phyloP scores from a whole-genome alignment of 148 eudicot genomes.

The Beta vulgaris region DNA sequence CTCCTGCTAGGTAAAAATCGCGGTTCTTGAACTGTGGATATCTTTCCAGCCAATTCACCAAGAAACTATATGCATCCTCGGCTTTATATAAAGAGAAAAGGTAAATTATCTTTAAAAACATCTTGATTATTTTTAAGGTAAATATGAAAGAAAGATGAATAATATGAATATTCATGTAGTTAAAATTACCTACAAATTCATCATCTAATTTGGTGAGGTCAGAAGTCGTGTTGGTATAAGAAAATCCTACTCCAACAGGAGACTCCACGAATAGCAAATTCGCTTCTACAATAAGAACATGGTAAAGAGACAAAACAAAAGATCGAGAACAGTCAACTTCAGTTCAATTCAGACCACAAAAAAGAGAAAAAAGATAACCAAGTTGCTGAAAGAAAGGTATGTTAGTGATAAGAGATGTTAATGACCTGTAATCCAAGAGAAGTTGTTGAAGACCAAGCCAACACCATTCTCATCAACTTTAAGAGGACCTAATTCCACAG shows the following conservation, averaged over 20 bases:
- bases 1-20: slow-evolving; percentile 63
- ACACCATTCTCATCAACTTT: slow-evolving; percentile 40
- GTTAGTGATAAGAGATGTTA: not conserved
- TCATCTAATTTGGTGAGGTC: slow-evolving; percentile 52
- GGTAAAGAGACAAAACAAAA: no score
- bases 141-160: not conserved
- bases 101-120: not conserved
- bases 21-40: slow-evolving; percentile 46
- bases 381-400: not conserved
- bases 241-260: slow-evolving; percentile 72
- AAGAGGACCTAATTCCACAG: slow-evolving; percentile 67
- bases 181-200: slow-evolving; percentile 46
- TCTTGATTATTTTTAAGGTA: not conserved
- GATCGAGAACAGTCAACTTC: no score
- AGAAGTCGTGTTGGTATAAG: slow-evolving; percentile 64
- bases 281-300: slow-evolving; percentile 44
- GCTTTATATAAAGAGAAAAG: slow-evolving; percentile 27
- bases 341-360: not conserved
- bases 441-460: slow-evolving; percentile 49
- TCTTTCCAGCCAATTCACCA: slow-evolving; percentile 57
- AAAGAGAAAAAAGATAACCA: no score
- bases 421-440: slow-evolving; percentile 56
- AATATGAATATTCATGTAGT: not conserved
- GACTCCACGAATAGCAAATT: slow-evolving; percentile 68
- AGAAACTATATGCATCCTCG: slow-evolving; percentile 59